Conservation (phyloP, 2,329 filamentous ascomycete species). For the Triangularia setosa region DNA sequence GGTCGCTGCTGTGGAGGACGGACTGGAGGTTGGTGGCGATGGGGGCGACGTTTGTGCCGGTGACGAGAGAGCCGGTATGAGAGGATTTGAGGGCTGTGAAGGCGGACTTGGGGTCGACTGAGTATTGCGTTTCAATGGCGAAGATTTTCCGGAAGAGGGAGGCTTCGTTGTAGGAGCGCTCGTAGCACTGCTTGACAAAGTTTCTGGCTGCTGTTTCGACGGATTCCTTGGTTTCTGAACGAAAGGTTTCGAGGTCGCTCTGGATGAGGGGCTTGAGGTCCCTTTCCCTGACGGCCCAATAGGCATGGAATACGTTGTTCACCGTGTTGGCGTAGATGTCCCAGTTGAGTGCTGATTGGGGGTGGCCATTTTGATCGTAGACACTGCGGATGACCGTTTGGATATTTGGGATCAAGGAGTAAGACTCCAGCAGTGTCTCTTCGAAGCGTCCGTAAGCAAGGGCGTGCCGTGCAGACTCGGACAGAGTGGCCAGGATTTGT, state of each 20-base stretch:
- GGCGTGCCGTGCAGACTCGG: conserved; percentile 56
- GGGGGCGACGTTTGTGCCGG: conserved; percentile 51
- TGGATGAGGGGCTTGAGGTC: conserved; percentile 51
- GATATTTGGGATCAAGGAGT: conserved; percentile 53
- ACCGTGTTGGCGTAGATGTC: conserved; percentile 53
- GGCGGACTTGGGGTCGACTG: conserved; percentile 44
- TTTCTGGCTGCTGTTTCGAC: conserved; percentile 54
- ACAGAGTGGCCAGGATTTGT: conserved; percentile 53
- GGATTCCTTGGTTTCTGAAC: conserved; percentile 47
- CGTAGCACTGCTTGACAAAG: conserved; percentile 57
- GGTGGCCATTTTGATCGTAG: conserved; percentile 50
- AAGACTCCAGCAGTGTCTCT: conserved; percentile 54
- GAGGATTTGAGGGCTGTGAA: conserved; percentile 48
- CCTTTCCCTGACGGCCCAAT: conserved; percentile 49
- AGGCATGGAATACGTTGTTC: conserved; percentile 52
- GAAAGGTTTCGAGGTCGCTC: conserved; percentile 52
- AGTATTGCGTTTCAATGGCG: conserved; percentile 52
- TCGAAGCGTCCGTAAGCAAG: conserved; percentile 58
- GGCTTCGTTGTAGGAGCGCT: conserved; percentile 53
- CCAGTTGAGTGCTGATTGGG: conserved; percentile 40
- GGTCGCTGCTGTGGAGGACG: conserved; percentile 43
- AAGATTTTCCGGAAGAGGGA: conserved; percentile 54
- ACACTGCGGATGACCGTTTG: conserved; percentile 49
- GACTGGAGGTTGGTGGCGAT: conserved; percentile 48
- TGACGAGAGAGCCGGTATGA: conserved; percentile 49